Evolutionary conservation across 495 filamentous ascomycete species (phyloP).

Genomic region (Glarea lozoyensis): DNA sequence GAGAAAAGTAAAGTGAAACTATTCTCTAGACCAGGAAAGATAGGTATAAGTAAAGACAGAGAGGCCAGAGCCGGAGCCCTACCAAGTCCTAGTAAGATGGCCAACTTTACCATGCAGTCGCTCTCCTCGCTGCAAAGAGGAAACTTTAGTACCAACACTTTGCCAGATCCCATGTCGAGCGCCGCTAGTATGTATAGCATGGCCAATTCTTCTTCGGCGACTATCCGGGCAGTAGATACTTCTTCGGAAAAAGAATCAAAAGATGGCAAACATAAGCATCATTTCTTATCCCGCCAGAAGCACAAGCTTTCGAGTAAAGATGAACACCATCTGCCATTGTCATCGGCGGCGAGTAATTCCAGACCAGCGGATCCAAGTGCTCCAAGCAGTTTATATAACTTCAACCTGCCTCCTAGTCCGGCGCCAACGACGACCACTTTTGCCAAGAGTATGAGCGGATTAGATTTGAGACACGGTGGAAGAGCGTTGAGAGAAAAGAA

Average conservation of each 20-base stretch:
- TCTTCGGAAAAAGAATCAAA: conserved; percentile 44
- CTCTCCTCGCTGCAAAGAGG: conserved; percentile 54
- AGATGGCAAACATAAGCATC: conserved; percentile 61
- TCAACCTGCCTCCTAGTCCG: conserved; percentile 59
- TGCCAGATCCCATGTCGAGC: conserved; percentile 53
- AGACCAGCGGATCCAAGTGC: conserved; percentile 76
- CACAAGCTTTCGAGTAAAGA: conserved; percentile 80
- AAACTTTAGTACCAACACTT: conserved; percentile 70
- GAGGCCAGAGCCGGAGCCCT: conserved; percentile 62
- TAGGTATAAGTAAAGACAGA: conserved; percentile 66
- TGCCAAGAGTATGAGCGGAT: conserved; percentile 67
- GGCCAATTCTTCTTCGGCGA: conserved; percentile 76
- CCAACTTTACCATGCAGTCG: conserved; percentile 41
- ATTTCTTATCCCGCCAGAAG: conserved; percentile 88
- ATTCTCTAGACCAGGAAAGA: conserved; percentile 82
- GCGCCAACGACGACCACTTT: conserved; percentile 61
- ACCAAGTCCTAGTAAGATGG: conserved; percentile 76
- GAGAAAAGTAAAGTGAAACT: conserved; percentile 88
- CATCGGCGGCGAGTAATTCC: conserved; percentile 86
- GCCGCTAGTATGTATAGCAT: conserved; percentile 70
- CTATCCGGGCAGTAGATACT: conserved; percentile 47
- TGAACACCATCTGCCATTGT: conserved; percentile 69
- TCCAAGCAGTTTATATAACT: conserved; percentile 73
- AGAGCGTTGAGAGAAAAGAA: conserved; percentile 82
- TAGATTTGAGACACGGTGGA: conserved; percentile 81